Conservation (phyloP, 306 rosid genomes). For the Ochetophila trinervis region DNA sequence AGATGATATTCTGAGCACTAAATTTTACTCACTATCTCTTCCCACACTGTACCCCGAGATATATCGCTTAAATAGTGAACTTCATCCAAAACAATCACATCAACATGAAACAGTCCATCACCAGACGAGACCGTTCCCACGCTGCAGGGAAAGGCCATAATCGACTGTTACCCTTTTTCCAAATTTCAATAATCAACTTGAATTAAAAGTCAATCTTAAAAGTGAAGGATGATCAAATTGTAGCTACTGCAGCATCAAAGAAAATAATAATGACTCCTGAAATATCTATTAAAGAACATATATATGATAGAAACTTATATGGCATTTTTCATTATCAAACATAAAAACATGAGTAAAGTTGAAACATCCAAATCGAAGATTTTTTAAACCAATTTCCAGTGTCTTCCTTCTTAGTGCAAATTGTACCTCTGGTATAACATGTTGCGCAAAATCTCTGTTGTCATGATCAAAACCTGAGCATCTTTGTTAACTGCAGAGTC, state of each 20-base stretch:
- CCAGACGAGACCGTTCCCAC: slow-evolving; percentile 82
- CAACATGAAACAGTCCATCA: slow-evolving; percentile 76
- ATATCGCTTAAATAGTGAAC: slow-evolving; percentile 98
- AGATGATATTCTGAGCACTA: slow-evolving; percentile 11
- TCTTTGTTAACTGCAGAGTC: slow-evolving; percentile 89
- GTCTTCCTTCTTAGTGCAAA: background rate
- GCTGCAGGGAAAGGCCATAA: slow-evolving; percentile 44
- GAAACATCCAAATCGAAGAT: background rate
- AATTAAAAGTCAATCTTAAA: too few species aligned
- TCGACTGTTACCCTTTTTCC: slow-evolving; percentile 7
- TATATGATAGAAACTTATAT: background rate
- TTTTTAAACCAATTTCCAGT: background rate
- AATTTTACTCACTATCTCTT: slow-evolving; percentile 77
- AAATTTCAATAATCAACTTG: slow-evolving; percentile 11
- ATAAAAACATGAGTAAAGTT: background rate
- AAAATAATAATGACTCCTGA: background rate
- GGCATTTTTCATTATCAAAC: background rate
- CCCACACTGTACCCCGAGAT: slow-evolving; percentile 96
- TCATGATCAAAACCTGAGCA: slow-evolving; percentile 90
- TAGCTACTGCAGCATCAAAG: background rate
- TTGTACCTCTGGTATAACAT: slow-evolving; percentile 91
- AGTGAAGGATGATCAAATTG: background rate
- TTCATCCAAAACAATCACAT: slow-evolving; percentile 92
- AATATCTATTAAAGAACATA: background rate
- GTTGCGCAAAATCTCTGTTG: slow-evolving; percentile 95